Evolutionary conservation across 2,329 filamentous ascomycete genomes (phyloP), one percentile per base, ranked within the genome.

Genomic region (Teratosphaeria nubilosa): DNA sequence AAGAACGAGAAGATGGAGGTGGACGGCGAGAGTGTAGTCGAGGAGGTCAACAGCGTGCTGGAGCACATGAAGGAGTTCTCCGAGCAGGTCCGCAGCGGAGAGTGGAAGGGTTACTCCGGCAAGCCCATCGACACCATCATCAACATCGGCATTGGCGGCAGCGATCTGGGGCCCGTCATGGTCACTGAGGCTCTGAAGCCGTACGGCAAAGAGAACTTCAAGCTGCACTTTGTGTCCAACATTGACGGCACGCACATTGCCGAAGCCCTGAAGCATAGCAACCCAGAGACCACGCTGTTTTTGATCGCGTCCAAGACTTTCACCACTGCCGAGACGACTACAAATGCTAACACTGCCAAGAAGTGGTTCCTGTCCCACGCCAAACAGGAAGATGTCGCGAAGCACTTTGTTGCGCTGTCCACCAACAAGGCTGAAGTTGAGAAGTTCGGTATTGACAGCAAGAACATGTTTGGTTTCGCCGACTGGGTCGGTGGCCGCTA

Each of bases 381-480:
- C 77, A 94, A 85, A 85, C 87, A 95, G 30, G 75, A 81, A 59
- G 78, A 83, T 64, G 95, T 99, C 67, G 90, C 94, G 67, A 99
- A 97, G 83, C 94, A 99, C 82, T 99, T 99, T 72, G 94, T 96
- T 59, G 94, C 94, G 52, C 85, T 99, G 56, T 97, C 94, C 54
- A 99, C 94, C 74, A 99, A 99, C 77, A 88, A 92, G 78, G 74
- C 80, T 56, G 92, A 97, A 79, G 94, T 99, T 62, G 91, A 88
- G 77, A 97, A 97, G 82, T 99, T 99, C 70, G 94, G 94, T 65
- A 99, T 99, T 70, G 92, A 97, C 78, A 87, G 86, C 77, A 92
- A 92, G 83, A 99, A 97, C 83, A 99, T 99, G 94, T 99, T 99
- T 72, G 91, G 91, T 69, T 99, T 99, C 74, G 91, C 92, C 77